Evolutionary conservation across 345 rosid genomes (phyloP), one percentile per base, ranked within the genome.

Genomic region (Salix arbutifolia): DNA sequence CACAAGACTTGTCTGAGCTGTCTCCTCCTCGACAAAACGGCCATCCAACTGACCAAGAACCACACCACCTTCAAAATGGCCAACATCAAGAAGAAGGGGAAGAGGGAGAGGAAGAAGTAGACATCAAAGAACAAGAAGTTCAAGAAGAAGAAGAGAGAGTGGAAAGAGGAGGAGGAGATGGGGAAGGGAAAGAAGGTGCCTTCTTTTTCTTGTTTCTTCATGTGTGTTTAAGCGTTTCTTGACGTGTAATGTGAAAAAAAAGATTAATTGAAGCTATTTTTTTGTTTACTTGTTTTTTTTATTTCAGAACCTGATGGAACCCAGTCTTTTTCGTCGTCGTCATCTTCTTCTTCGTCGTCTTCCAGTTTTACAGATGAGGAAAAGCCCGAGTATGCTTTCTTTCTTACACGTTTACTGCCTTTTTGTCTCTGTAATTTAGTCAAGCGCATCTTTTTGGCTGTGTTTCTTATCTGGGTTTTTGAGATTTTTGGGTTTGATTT

Each of bases 231-330:
- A 50, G 38, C 72, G 61, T 14, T 66, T 18, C 71, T 58, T 50
- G 77, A 62, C 72, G 74, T 83, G 67, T 64, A 74, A 70, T 38
- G 46, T 78, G 46, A 11, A 58, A 56, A 56, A 56, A 2, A 58
- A n/a, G 83, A 75, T 79, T 75, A 40, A 68, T 73, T 69, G 71
- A 56, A 74, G 68, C 69, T 73, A n/a, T 74, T 68, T 73, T 67
- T 18, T 62, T 44, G 35, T 64, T 37, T 30, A 46, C 23, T 66
- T 52, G 56, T 69, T 60, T 42, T 33, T 33, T 35, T 35, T 35
- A 35, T 78, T 67, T 72, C 92, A 88, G 96, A 84, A 87, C 83
- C 90, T 79, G 87, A 87, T 77, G 92, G 67, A n/a, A 87, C 85
- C 81, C 77, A 84, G 69, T 83, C 91, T 77, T 42, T 42, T 42